Evolutionary conservation across 805 yeast species (phyloP).

Genomic region (Schwanniomyces sp.): DNA sequence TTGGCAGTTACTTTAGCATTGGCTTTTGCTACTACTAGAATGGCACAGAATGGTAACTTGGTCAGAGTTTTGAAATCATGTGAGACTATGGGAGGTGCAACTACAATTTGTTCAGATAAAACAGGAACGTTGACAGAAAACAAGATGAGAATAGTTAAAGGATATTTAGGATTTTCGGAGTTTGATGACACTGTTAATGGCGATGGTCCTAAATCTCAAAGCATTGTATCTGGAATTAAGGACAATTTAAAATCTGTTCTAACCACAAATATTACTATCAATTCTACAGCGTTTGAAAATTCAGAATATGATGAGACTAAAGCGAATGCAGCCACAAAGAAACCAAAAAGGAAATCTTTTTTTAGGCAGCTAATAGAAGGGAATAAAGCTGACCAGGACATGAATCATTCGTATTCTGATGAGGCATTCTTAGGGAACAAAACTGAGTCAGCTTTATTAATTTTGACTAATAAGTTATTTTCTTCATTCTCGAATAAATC

Average conservation of each 20-base stretch:
- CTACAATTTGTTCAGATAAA: slow-evolving; percentile 95
- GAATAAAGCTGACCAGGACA: slow-evolving; percentile 6
- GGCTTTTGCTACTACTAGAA: slow-evolving; percentile 97
- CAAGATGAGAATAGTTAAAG: slow-evolving; percentile 85
- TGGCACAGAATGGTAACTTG: slow-evolving; percentile 94
- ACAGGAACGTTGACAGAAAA: slow-evolving; percentile 97
- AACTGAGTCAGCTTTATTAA: slow-evolving; percentile 86
- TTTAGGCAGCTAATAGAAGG: slow-evolving; percentile 23
- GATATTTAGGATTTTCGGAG: slow-evolving; percentile 56
- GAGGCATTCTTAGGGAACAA: slow-evolving; percentile 87
- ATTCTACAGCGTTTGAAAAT: slow-evolving; percentile 90
- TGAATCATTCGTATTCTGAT: slow-evolving; percentile 17
- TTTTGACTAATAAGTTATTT: slow-evolving; percentile 61
- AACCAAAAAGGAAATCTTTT: slow-evolving; percentile 29
- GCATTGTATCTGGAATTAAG: slow-evolving; percentile 18
- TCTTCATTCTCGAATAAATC: slow-evolving; percentile 40
- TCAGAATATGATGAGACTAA: slow-evolving; percentile 38
- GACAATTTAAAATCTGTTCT: slow-evolving; percentile 24
- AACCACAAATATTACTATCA: slow-evolving; percentile 62
- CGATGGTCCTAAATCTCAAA: slow-evolving; percentile 19
- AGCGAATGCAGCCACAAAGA: slow-evolving; percentile 22
- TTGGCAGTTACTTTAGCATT: slow-evolving; percentile 94
- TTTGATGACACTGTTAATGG: slow-evolving; percentile 49
- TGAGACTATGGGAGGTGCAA: slow-evolving; percentile 99
- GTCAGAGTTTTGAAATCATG: slow-evolving; percentile 93